These are phyloP conservation scores for Arachnomyces sp. DNA, from an alignment of 2,329 filamentous ascomycete species.

Conservation along the genomic window DNA sequence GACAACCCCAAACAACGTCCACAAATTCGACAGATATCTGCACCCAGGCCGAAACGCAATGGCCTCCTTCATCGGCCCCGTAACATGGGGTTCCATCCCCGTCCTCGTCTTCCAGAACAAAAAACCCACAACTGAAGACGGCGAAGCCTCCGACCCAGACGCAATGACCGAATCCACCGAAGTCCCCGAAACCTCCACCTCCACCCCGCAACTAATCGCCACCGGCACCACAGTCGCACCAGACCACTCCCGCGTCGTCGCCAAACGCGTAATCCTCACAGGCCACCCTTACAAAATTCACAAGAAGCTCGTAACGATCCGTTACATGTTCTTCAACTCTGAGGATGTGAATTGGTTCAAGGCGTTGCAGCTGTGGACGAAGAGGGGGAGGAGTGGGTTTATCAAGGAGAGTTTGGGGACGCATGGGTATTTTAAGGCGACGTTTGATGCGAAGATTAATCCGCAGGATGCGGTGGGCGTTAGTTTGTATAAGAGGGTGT, in stretches of 20 bases:
- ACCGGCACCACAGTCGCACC: constrained; percentile 82
- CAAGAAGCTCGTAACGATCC: constrained; percentile 91
- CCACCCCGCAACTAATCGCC: constrained; percentile 61
- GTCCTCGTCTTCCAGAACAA: constrained; percentile 71
- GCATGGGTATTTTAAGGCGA: constrained; percentile 99
- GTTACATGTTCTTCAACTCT: constrained; percentile 99
- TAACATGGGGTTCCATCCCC: constrained; percentile 89
- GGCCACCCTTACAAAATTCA: constrained; percentile 98
- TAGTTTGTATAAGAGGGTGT: constrained; percentile 78
- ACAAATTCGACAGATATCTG: constrained; percentile 89
- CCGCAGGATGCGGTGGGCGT: constrained; percentile 90
- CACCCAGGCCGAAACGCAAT: constrained; percentile 86
- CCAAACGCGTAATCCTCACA: constrained; percentile 87
- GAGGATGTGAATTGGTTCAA: constrained; percentile 98
- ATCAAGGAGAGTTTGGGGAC: constrained; percentile 93
- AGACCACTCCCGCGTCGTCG: constrained; percentile 66
- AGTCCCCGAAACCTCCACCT: constrained; percentile 36
- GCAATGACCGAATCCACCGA: constrained; percentile 36
- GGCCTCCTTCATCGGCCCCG: constrained; percentile 78
- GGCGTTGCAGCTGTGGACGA: constrained; percentile 89
- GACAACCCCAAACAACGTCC: constrained; percentile 88
- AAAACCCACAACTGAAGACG: constrained; percentile 18
- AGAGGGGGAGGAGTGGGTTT: constrained; percentile 75
- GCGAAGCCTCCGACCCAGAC: constrained; percentile 19
- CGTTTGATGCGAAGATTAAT: constrained; percentile 92